A percentile compares a stretch with the other conserved stretches of the same genome.
phyloP scores from a whole-genome alignment of 1,284 basidiomycete species.

The Leccinum olivaceoglutinosum region DNA sequence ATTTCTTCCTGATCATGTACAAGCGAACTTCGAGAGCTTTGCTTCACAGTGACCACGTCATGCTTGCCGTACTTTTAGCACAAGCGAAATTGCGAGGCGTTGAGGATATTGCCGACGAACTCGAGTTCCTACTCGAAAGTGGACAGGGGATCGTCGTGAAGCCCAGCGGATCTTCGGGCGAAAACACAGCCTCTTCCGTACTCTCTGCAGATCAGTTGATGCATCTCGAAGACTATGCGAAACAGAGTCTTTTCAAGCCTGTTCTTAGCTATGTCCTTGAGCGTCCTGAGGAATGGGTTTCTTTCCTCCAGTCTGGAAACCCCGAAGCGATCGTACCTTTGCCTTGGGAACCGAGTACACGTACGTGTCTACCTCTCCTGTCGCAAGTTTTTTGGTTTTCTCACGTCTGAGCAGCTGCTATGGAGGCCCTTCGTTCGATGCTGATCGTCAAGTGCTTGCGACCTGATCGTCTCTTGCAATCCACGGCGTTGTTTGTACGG shows the following conservation, averaged over 20 bases:
- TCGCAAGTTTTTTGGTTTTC: not conserved
- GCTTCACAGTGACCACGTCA: slow-evolving; percentile 87
- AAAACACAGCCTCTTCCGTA: slow-evolving; percentile 41
- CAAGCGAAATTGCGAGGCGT: slow-evolving; percentile 83
- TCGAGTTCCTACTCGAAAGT: slow-evolving; percentile 88
- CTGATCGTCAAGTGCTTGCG: slow-evolving; percentile 52
- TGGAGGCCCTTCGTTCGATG: no score
- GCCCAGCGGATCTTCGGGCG: slow-evolving; percentile 31
- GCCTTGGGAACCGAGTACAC: slow-evolving; percentile 71
- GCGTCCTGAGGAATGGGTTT: slow-evolving; percentile 68
- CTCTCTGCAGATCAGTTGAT: slow-evolving; percentile 63
- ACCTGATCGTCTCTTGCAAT: slow-evolving; percentile 84
- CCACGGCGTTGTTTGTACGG: slow-evolving; percentile 71
- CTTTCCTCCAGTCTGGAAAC: slow-evolving; percentile 64
- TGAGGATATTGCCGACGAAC: slow-evolving; percentile 78
- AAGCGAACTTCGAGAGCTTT: slow-evolving; percentile 88
- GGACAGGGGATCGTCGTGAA: slow-evolving; percentile 60
- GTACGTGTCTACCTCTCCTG: slow-evolving; percentile 41
- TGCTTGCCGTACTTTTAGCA: slow-evolving; percentile 86
- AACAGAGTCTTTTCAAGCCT: slow-evolving; percentile 71
- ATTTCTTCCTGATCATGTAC: slow-evolving; percentile 89
- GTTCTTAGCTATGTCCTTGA: slow-evolving; percentile 66
- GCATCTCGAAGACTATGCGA: slow-evolving; percentile 65
- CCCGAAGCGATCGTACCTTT: slow-evolving; percentile 76
- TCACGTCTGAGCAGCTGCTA: slow-evolving; percentile 1